A percentile compares a stretch with the other conserved stretches of the same genome.
These are phyloP conservation scores for Mycena vulgaris DNA, from an alignment of 768 basidiomycete genomes.

Conservation along the genomic window DNA sequence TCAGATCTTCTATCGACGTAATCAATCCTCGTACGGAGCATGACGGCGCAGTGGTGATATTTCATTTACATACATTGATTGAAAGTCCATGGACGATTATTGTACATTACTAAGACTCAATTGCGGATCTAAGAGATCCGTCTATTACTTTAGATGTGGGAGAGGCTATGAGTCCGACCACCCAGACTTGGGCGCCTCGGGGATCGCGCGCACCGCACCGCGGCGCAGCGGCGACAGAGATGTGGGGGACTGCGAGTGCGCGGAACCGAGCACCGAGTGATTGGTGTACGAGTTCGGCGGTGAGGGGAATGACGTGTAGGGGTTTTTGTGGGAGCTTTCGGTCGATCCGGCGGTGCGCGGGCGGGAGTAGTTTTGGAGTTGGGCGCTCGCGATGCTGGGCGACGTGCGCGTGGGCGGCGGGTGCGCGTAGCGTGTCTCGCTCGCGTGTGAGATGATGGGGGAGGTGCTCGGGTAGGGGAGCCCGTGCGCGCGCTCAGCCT, in stretches of 20 bases:
- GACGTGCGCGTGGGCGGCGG: neutral
- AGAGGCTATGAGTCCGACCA: conserved; percentile 27
- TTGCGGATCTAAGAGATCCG: too few relatives aligned
- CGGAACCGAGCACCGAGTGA: neutral
- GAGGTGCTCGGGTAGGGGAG: conserved; percentile 21
- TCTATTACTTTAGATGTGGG: too few relatives aligned
- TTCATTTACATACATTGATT: too few relatives aligned
- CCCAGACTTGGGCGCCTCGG: conserved; percentile 5
- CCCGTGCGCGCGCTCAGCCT: neutral
- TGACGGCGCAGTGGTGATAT: too few relatives aligned
- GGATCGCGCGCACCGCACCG: neutral
- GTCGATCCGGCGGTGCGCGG: neutral
- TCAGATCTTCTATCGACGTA: too few relatives aligned
- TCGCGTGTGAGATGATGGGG: conserved; percentile 19
- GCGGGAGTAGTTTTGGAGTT: neutral
- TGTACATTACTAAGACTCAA: too few relatives aligned
- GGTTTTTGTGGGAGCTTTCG: conserved; percentile 5
- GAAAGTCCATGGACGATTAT: too few relatives aligned
- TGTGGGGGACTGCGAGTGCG: neutral
- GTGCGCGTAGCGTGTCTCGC: conserved; percentile 21
- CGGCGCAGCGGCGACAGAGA: conserved; percentile 11
- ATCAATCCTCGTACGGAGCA: too few relatives aligned
- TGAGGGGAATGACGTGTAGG: conserved; percentile 24
- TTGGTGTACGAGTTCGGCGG: conserved; percentile 20
- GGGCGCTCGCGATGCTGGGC: neutral